Evolutionary conservation across 2,329 filamentous ascomycete genomes (phyloP), one percentile per base, ranked within the genome.

Genomic region (Aspergillus sergii): DNA sequence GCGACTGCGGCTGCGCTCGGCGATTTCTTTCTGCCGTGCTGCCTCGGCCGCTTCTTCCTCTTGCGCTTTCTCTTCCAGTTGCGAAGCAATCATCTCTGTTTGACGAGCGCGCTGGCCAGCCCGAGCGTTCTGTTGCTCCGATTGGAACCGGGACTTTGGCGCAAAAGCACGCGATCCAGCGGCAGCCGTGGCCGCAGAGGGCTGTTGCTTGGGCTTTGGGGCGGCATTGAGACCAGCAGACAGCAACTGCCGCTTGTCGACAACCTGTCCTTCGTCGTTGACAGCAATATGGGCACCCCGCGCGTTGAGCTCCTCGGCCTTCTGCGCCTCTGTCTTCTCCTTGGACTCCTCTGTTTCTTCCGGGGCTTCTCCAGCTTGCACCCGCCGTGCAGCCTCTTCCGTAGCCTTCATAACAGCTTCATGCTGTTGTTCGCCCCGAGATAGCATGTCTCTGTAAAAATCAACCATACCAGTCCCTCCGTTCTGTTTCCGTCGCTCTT

Each of bases 191-290:
- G 66, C 68, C 55, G 60, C 60, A n/a, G 68, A 57, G 19, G 67
- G 58, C n/a, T 68, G 62, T 10, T 68, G 54, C 68, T 85, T 86
- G 5, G 83, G 82, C 64, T 86, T 87, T 3, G 82, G 79, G 1
- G 83, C 83, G 43, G 89, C 81, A 68, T 90, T 90, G 56, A 90
- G 75, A 23, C 88, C 88, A 3, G 87, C 88, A 34, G 81, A 80
- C 10, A 90, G 81, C 2, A 90, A 75, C 69, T 89, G 86, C 8
- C 87, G 81, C 74, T 89, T 89, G 69, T 90, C 88, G 34, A 86
- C 84, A 10, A 90, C 82, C 66, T 89, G 83, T 3, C 88, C 88
- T 48, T 90, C 88, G 43, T 90, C 88, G 66, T 89, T 89, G 65
- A 89, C 69, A 12, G 83, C 79, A 50, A 89, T 80, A 36, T 82